Evolutionary conservation across 2,329 filamentous ascomycete genomes (phyloP).

Genomic region (Aspergillus sp.): DNA sequence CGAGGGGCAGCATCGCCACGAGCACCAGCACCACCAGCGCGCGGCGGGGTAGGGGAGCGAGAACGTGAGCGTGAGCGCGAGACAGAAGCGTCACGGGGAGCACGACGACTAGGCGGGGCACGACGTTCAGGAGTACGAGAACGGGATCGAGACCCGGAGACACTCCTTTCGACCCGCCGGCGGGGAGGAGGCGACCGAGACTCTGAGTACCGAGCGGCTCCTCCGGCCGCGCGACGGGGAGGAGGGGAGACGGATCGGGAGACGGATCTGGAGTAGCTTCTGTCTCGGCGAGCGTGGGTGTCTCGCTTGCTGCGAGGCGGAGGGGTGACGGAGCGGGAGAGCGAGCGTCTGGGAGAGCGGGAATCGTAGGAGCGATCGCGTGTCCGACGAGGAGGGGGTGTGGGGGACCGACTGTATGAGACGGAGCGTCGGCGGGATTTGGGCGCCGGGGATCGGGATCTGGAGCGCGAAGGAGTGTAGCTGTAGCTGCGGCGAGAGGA

Average conservation of each 20-base stretch:
- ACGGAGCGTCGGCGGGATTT: constrained; percentile 33
- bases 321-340: constrained; percentile 38
- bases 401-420: constrained; percentile 39
- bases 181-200: constrained; percentile 35
- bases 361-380: constrained; percentile 32
- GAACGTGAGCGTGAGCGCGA: constrained; percentile 29
- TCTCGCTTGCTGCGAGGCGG: constrained; percentile 23
- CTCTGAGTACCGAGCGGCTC: constrained; percentile 25
- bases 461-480: constrained; percentile 41
- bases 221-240: constrained; percentile 22
- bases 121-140: constrained; percentile 29
- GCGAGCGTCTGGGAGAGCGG: constrained; percentile 30
- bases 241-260: constrained; percentile 35
- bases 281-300: constrained; percentile 22
- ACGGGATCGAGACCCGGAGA: constrained; percentile 29
- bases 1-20: constrained; percentile 7
- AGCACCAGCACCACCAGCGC: background rate
- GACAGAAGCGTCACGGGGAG: constrained; percentile 25
- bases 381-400: constrained; percentile 26
- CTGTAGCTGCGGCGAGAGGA: constrained; percentile 35
- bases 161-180: constrained; percentile 22
- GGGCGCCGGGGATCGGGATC: constrained; percentile 37
- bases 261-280: constrained; percentile 35
- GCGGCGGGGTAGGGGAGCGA: constrained; percentile 25
- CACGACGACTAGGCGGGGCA: constrained; percentile 20